A percentile compares a stretch with the other conserved stretches of the same genome.
phyloP scores from a whole-genome alignment of 139 green algal genomes.

The Nannochloris sp. region DNA sequence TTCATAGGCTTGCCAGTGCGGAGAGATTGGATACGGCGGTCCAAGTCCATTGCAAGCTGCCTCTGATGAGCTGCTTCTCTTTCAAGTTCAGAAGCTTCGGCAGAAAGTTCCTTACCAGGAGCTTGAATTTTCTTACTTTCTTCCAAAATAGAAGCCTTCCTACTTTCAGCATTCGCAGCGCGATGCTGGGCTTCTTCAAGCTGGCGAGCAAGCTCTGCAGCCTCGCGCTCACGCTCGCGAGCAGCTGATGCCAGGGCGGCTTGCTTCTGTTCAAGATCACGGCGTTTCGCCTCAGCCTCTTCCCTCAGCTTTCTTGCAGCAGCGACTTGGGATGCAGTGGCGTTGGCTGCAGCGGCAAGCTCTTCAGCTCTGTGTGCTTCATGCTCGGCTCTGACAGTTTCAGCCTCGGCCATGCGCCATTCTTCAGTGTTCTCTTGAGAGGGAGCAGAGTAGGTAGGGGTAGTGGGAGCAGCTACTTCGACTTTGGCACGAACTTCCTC shows the following conservation, averaged over 20 bases:
- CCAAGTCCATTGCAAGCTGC: conserved; percentile 12
- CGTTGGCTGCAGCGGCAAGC: conserved; percentile 9
- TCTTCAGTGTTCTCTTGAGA: conserved; percentile 16
- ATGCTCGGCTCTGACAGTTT: conserved; percentile 25
- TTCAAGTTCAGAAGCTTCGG: conserved; percentile 18
- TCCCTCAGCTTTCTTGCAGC: conserved; percentile 10
- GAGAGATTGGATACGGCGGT: conserved; percentile 15
- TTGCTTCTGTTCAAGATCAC: not conserved
- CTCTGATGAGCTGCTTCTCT: not conserved
- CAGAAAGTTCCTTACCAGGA: conserved; percentile 6
- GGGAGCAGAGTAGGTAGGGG: not conserved
- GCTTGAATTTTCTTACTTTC: conserved; percentile 1
- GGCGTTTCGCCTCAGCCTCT: not conserved
- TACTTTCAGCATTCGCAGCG: not conserved
- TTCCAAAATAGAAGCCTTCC: conserved; percentile 17
- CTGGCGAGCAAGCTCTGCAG: conserved; percentile 7
- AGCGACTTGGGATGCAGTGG: not conserved
- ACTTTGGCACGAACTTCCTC: not conserved
- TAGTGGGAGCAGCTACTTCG: not conserved
- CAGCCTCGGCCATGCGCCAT: conserved; percentile 18
- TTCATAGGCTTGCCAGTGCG: conserved; percentile 19
- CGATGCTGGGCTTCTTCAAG: conserved; percentile 7
- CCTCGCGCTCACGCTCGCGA: not conserved
- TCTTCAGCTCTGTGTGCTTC: conserved; percentile 7
- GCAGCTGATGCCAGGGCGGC: not conserved